These are phyloP conservation scores for Russula olivacea DNA, from an alignment of 768 basidiomycete species.

Conservation along the genomic window DNA sequence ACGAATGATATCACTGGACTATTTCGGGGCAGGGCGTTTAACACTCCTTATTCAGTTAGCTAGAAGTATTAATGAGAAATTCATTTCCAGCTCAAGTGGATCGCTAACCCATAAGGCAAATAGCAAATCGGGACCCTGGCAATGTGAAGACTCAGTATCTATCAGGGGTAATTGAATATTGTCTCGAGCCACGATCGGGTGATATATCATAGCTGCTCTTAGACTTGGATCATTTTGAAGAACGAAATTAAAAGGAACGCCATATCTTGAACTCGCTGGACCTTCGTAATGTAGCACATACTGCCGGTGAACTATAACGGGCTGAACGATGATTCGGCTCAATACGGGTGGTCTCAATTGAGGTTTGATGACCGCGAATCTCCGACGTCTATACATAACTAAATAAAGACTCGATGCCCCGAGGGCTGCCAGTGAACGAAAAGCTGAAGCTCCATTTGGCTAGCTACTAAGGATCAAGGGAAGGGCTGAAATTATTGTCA, in stretches of 20 bases:
- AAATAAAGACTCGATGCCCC: neutral
- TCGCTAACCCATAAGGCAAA: neutral
- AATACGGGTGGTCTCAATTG: neutral
- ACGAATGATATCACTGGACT: neutral
- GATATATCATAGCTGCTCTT: neutral
- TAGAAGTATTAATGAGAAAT: neutral
- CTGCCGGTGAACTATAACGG: neutral
- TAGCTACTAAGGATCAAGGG: neutral
- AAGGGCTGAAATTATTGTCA: neutral
- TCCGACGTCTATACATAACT: neutral
- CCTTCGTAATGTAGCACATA: neutral
- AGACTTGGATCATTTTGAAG: neutral
- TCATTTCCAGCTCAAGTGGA: neutral
- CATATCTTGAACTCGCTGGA: neutral
- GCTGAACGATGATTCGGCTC: neutral
- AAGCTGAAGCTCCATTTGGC: neutral
- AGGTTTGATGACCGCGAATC: neutral
- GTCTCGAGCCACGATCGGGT: neutral
- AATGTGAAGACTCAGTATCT: neutral
- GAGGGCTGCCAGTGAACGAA: neutral
- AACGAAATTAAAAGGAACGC: neutral
- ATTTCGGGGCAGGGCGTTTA: too few species aligned
- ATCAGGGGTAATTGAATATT: too few species aligned
- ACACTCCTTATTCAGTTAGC: neutral
- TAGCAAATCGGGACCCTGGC: neutral